A percentile compares a stretch with the other conserved stretches of the same genome.
phyloP scores from a whole-genome alignment of 495 filamentous ascomycete genomes.

The Pyronema omphalodes region DNA sequence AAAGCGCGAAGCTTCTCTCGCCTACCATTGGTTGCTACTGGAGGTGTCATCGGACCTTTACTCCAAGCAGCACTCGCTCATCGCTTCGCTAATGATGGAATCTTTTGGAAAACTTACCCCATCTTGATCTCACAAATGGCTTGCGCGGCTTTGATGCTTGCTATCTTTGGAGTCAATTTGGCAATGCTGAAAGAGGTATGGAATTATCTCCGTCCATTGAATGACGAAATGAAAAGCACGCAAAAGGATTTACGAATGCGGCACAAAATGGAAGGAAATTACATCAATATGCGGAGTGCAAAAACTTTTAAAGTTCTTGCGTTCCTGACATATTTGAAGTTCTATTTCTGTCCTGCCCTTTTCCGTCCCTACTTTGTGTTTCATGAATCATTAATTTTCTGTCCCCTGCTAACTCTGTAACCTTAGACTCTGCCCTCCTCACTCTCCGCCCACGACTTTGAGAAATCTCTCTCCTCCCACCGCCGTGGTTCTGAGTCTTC shows the following conservation, averaged over 20 bases:
- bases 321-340: too few relatives aligned
- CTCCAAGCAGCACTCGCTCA: slow-evolving; percentile 25
- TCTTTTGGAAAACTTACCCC: slow-evolving; percentile 27
- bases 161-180: slow-evolving; percentile 25
- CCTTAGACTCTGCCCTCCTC: slow-evolving; percentile 20
- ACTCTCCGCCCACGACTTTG: slow-evolving; percentile 10
- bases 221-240: background rate
- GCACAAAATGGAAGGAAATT: too few relatives aligned
- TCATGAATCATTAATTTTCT: background rate
- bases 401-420: slow-evolving; percentile 1
- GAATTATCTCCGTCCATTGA: background rate
- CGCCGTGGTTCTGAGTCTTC: slow-evolving; percentile 8
- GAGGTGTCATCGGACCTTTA: slow-evolving; percentile 29
- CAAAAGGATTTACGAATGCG: background rate
- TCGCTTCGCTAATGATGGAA: slow-evolving; percentile 22
- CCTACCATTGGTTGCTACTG: slow-evolving; percentile 28
- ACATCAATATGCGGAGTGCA: too few relatives aligned
- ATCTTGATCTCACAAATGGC: slow-evolving; percentile 28
- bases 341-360: too few relatives aligned
- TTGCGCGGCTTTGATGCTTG: slow-evolving; percentile 27
- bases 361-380: too few relatives aligned
- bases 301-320: too few relatives aligned
- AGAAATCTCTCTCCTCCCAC: background rate
- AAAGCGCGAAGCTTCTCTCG: slow-evolving; percentile 29
- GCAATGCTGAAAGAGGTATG: slow-evolving; percentile 29